Conservation (phyloP, 2,329 filamentous ascomycete genomes). For the Aspergillus quadrilineatus region DNA sequence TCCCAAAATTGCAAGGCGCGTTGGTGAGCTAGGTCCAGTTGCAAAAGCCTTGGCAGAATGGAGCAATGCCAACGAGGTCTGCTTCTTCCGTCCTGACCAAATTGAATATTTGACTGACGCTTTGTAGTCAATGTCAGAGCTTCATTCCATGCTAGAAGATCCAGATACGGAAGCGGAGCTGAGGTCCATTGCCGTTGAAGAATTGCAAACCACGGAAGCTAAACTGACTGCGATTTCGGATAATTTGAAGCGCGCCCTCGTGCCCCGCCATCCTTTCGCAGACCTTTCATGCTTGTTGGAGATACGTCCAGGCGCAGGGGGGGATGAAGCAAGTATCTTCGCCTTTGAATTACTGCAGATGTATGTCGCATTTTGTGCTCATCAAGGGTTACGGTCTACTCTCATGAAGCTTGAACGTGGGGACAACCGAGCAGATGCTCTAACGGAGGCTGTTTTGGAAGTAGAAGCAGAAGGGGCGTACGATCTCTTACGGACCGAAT, state of each 20-base stretch:
- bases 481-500: constrained; percentile 77
- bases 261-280: constrained; percentile 86
- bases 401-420: constrained; percentile 82
- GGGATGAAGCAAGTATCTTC: constrained; percentile 87
- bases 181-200: constrained; percentile 60
- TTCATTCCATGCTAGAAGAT: constrained; percentile 74
- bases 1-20: constrained; percentile 55
- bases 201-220: constrained; percentile 66
- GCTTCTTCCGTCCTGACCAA: constrained; percentile 16
- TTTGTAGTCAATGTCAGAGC: constrained; percentile 60
- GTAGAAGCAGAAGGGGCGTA: constrained; percentile 76
- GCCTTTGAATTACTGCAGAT: constrained; percentile 83
- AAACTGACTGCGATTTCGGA: constrained; percentile 63
- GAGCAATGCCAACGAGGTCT: constrained; percentile 58
- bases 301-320: constrained; percentile 86
- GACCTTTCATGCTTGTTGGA: constrained; percentile 87
- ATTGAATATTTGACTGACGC: neutral
- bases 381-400: constrained; percentile 63
- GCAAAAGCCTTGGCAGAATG: constrained; percentile 56
- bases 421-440: constrained; percentile 63
- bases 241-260: constrained; percentile 71
- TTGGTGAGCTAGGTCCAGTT: constrained; percentile 56
- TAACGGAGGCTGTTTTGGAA: constrained; percentile 87
- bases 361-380: constrained; percentile 78
- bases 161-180: constrained; percentile 59